Evolutionary conservation across 352 stramenopile species (phyloP).

Genomic region (Salisapilia sapeloensis): DNA sequence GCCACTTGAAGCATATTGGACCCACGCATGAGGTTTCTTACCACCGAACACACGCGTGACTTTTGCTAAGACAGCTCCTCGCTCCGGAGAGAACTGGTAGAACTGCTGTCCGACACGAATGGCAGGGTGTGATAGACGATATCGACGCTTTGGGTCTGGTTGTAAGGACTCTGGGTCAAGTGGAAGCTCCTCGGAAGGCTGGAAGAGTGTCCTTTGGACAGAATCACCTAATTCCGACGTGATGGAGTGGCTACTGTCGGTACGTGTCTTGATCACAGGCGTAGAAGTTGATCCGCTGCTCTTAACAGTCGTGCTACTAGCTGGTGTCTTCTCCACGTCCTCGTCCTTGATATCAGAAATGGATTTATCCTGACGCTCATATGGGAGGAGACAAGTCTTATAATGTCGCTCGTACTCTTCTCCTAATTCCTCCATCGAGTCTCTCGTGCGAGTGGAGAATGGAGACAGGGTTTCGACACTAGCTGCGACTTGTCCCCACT

Average conservation of each 20-base stretch:
- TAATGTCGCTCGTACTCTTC: conserved; percentile 34
- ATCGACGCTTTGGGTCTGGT: conserved; percentile 24
- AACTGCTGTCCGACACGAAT: conserved; percentile 52
- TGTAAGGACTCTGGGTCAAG: conserved; percentile 31
- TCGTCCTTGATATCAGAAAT: no score
- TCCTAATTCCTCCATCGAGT: conserved; percentile 29
- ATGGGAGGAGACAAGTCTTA: conserved; percentile 24
- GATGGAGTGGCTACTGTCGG: no score
- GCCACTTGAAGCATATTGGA: conserved; percentile 45
- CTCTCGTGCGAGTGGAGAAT: conserved; percentile 26
- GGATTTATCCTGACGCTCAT: conserved; percentile 14
- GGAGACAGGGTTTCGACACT: conserved; percentile 28
- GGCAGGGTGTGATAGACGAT: conserved; percentile 24
- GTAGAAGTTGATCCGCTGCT: conserved; percentile 13
- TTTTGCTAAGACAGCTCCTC: conserved; percentile 33
- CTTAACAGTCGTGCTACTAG: no score
- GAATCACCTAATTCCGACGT: conserved; percentile 3
- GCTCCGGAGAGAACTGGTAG: conserved; percentile 48
- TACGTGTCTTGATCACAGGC: conserved; percentile 25
- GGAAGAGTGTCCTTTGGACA: conserved; percentile 4
- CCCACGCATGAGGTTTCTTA: conserved; percentile 58
- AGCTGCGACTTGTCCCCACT: conserved; percentile 40
- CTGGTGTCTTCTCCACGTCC: background rate
- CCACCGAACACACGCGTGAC: conserved; percentile 58
- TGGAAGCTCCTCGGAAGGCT: conserved; percentile 1